A percentile compares a stretch with the other conserved stretches of the same genome.
Evolutionary conservation across 2,329 filamentous ascomycete species (phyloP).

Genomic region (Sporothrix globosa): DNA sequence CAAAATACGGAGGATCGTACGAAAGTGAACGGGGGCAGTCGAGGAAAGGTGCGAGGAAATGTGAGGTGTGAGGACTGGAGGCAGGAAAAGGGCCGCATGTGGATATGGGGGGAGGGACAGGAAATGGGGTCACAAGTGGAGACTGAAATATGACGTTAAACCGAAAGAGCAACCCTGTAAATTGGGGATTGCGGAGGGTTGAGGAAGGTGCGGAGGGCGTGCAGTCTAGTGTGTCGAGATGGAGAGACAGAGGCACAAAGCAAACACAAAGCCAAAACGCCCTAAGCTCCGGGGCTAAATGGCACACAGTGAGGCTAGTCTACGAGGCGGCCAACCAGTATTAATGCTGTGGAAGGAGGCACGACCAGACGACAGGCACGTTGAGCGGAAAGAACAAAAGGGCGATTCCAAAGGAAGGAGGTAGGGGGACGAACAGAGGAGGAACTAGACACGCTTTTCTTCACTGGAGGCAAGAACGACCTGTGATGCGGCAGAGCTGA

Average conservation of each 20-base stretch:
- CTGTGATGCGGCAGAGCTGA: not conserved
- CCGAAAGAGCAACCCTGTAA: constrained; percentile 27
- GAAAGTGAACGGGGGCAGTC: not conserved
- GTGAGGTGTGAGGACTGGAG: constrained; percentile 1
- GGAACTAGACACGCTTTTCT: not conserved
- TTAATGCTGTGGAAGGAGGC: not conserved
- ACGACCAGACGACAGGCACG: not conserved
- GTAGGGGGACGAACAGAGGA: not conserved
- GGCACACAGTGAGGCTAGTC: constrained; percentile 7
- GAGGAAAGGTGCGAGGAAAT: not conserved
- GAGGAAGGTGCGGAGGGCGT: constrained; percentile 20
- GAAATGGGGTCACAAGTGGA: constrained; percentile 29
- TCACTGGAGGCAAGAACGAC: not conserved
- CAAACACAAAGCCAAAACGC: constrained; percentile 18
- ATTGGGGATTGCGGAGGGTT: constrained; percentile 28
- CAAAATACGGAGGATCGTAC: not conserved
- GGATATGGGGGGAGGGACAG: constrained; percentile 7
- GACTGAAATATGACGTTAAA: constrained; percentile 25
- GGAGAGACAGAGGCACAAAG: constrained; percentile 2
- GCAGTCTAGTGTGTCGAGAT: not conserved
- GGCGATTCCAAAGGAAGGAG: not conserved
- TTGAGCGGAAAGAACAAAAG: constrained; percentile 1
- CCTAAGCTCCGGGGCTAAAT: constrained; percentile 13
- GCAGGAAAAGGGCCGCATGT: constrained; percentile 14
- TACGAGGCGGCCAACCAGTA: not conserved